Conservation (phyloP, 139 green algal genomes). For the Diplosphaera chodatii region DNA sequence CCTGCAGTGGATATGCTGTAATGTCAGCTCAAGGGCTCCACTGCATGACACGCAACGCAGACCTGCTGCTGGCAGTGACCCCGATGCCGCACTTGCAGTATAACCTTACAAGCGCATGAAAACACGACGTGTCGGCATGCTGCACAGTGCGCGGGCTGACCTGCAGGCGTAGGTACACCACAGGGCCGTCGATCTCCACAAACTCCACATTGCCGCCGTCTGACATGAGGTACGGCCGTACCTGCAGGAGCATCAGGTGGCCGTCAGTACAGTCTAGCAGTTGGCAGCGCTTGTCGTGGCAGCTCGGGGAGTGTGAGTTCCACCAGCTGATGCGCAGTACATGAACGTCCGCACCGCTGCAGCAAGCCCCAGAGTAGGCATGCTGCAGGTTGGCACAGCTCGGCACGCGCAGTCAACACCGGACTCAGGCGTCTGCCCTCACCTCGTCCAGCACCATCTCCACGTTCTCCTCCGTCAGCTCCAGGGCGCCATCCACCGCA, state of each 20-base stretch:
- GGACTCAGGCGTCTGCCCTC: not conserved
- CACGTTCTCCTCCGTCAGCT: slow-evolving; percentile 96
- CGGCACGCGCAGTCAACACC: not conserved
- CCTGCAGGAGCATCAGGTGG: slow-evolving; percentile 30
- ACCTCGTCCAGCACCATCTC: slow-evolving; percentile 96
- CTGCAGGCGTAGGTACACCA: slow-evolving; percentile 69
- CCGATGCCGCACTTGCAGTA: too few species aligned
- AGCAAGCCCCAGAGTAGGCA: too few species aligned
- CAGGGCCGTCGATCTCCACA: slow-evolving; percentile 93
- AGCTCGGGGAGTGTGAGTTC: not conserved
- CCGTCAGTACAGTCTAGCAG: not conserved
- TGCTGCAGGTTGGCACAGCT: too few species aligned
- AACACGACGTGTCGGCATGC: too few species aligned
- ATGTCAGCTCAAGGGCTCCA: too few species aligned
- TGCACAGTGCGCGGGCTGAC: too few species aligned
- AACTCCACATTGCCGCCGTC: slow-evolving; percentile 98
- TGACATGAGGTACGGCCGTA: slow-evolving; percentile 94
- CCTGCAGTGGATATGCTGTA: too few species aligned
- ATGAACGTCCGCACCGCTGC: too few species aligned
- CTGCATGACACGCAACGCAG: too few species aligned
- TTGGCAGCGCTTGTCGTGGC: not conserved
- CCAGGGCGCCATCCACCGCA: slow-evolving; percentile 55
- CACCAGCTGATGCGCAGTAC: too few species aligned
- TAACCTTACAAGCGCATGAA: too few species aligned
- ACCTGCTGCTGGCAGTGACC: too few species aligned